Conservation (phyloP, 1,139 yeast genomes). For the Saccharomyces hybrid region DNA sequence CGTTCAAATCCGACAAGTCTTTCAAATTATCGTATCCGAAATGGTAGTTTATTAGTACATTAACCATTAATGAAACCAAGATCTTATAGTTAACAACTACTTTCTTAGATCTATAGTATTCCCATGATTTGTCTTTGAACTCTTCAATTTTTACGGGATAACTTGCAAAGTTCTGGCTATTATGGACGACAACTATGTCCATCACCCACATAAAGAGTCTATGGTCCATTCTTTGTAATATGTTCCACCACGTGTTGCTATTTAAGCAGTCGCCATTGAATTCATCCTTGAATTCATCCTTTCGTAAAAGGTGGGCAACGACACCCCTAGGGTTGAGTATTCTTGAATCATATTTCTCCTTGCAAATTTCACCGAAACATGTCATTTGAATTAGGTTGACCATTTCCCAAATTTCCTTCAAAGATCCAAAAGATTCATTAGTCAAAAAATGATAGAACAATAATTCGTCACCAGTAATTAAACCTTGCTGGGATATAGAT, state of each 20-base stretch:
- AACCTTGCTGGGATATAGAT: conserved; percentile 26
- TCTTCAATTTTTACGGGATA: conserved; percentile 12
- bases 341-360: conserved; percentile 23
- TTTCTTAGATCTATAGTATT: conserved; percentile 19
- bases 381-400: conserved; percentile 26
- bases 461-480: conserved; percentile 26
- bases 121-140: conserved; percentile 20
- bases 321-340: conserved; percentile 20
- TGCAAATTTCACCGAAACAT: conserved; percentile 24
- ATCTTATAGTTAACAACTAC: conserved; percentile 34
- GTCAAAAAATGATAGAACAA: conserved; percentile 23
- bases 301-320: conserved; percentile 17
- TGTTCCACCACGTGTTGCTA: conserved; percentile 27
- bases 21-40: conserved; percentile 41
- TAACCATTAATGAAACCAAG: conserved; percentile 33
- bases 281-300: conserved; percentile 24
- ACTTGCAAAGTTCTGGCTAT: conserved; percentile 18
- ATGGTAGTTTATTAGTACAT: conserved; percentile 40
- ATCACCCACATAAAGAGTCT: conserved; percentile 29
- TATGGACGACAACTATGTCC: conserved; percentile 26
- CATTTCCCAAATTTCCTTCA: conserved; percentile 25
- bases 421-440: conserved; percentile 9
- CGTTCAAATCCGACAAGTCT: conserved; percentile 21
- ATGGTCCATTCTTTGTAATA: conserved; percentile 25
- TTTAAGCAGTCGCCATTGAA: conserved; percentile 20